Evolutionary conservation across 768 basidiomycete species (phyloP).

Genomic region (Nidula microcarpa): DNA sequence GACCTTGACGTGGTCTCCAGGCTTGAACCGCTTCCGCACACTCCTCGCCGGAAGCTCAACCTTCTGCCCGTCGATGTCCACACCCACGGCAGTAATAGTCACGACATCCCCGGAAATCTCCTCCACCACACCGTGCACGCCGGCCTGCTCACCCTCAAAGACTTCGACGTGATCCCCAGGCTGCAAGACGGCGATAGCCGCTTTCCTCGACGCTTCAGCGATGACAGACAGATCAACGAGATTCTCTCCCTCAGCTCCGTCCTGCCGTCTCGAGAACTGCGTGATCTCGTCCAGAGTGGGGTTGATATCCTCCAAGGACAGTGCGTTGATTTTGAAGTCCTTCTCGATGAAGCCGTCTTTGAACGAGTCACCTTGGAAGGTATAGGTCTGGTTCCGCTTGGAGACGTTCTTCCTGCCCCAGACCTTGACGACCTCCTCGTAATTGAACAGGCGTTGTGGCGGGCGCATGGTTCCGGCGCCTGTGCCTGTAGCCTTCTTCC

Average conservation of each 20-base stretch:
- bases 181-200: conserved; percentile 91
- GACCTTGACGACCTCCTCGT: conserved; percentile 85
- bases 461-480: conserved; percentile 67
- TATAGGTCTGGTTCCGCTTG: conserved; percentile 69
- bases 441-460: conserved; percentile 90
- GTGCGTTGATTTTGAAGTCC: conserved; percentile 79
- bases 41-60: conserved; percentile 84
- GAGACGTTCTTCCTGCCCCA: conserved; percentile 78
- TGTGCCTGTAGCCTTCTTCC: conserved; percentile 56
- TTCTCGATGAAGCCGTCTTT: conserved; percentile 95
- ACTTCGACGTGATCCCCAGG: conserved; percentile 98
- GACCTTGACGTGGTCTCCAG: conserved; percentile 98
- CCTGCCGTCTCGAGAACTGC: conserved; percentile 75
- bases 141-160: conserved; percentile 94
- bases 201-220: conserved; percentile 87
- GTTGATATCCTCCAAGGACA: conserved; percentile 85
- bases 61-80: conserved; percentile 84
- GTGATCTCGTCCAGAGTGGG: conserved; percentile 97
- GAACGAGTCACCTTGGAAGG: conserved; percentile 93
- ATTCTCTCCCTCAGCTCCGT: conserved; percentile 57
- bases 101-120: conserved; percentile 87
- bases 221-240: conserved; percentile 88
- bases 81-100: conserved; percentile 71
- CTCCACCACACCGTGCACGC: conserved; percentile 89
- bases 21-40: conserved; percentile 92